These are phyloP conservation scores for Yarrowia porcina DNA, from an alignment of 805 yeast genomes.

Conservation along the genomic window DNA sequence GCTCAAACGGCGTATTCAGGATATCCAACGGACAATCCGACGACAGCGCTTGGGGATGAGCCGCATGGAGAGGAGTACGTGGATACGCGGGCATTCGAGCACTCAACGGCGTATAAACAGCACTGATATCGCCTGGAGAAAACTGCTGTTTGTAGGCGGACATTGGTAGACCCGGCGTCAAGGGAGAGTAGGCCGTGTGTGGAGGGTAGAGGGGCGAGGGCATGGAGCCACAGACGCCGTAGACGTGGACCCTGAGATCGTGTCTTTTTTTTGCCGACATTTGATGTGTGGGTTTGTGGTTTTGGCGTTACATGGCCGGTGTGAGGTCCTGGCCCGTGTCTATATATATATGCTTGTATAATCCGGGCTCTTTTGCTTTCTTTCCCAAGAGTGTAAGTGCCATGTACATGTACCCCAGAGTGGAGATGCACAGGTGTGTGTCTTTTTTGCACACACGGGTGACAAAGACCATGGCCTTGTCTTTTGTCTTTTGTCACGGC, in stretches of 20 bases:
- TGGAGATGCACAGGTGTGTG: not conserved
- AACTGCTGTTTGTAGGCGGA: not conserved
- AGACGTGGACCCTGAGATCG: not conserved
- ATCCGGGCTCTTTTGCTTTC: no score
- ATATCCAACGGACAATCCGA: constrained; percentile 18
- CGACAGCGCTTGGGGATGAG: not conserved
- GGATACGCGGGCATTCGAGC: not conserved
- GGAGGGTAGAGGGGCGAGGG: not conserved
- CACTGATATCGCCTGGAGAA: not conserved
- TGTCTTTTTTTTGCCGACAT: not conserved
- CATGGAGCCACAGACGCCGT: not conserved
- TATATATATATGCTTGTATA: not conserved
- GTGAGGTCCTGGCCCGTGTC: not conserved
- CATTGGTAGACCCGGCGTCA: not conserved
- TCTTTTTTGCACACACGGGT: not conserved
- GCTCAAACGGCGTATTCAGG: constrained; percentile 4
- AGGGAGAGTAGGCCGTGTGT: not conserved
- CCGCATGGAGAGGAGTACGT: not conserved
- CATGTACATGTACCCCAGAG: not conserved
- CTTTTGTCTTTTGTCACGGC: no score
- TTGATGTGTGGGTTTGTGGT: not conserved
- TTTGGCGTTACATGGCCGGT: not conserved
- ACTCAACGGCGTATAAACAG: not conserved
- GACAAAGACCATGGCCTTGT: no score
- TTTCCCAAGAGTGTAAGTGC: no score